These are phyloP conservation scores for Tylopilus cervinicoccineus DNA, from an alignment of 768 basidiomycete species.

Conservation along the genomic window DNA sequence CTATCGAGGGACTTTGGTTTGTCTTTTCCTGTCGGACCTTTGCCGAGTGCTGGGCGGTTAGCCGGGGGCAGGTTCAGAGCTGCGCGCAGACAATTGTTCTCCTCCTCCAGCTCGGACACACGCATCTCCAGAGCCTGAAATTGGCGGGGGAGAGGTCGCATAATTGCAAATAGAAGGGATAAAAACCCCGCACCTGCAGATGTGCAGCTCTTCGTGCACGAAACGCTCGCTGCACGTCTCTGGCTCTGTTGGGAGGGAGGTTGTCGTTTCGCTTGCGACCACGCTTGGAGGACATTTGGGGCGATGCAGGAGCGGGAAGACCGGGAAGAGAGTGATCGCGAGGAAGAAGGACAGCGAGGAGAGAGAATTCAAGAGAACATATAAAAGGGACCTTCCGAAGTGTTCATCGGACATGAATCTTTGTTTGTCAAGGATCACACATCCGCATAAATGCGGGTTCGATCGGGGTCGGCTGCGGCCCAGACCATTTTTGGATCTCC, in stretches of 20 bases:
- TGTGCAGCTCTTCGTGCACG: constrained; percentile 86
- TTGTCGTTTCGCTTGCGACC: constrained; percentile 74
- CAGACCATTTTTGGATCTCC: constrained; percentile 35
- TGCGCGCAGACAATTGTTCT: constrained; percentile 71
- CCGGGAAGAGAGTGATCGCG: constrained; percentile 27
- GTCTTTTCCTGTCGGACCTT: constrained; percentile 86
- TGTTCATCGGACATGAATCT: constrained; percentile 33
- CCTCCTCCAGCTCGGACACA: constrained; percentile 79
- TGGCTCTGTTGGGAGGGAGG: constrained; percentile 63
- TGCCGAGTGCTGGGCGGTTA: constrained; percentile 67
- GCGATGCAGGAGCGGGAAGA: constrained; percentile 10
- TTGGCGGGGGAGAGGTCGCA: constrained; percentile 29
- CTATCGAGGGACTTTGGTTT: constrained; percentile 56
- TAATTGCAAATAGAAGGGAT: constrained; percentile 38
- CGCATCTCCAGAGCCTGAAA: constrained; percentile 74
- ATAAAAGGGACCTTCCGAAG: constrained; percentile 36
- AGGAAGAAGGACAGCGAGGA: constrained; percentile 30
- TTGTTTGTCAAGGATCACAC: constrained; percentile 33
- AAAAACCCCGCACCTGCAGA: constrained; percentile 55
- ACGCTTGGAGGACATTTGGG: constrained; percentile 76
- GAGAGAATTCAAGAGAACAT: constrained; percentile 36
- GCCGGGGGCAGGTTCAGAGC: constrained; percentile 72
- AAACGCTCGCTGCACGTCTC: constrained; percentile 89
- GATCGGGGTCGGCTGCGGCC: constrained; percentile 37
- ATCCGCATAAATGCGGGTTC: constrained; percentile 33